Evolutionary conservation across 1,139 yeast species (phyloP).

Genomic region (Protomyces lactucae-debilis): DNA sequence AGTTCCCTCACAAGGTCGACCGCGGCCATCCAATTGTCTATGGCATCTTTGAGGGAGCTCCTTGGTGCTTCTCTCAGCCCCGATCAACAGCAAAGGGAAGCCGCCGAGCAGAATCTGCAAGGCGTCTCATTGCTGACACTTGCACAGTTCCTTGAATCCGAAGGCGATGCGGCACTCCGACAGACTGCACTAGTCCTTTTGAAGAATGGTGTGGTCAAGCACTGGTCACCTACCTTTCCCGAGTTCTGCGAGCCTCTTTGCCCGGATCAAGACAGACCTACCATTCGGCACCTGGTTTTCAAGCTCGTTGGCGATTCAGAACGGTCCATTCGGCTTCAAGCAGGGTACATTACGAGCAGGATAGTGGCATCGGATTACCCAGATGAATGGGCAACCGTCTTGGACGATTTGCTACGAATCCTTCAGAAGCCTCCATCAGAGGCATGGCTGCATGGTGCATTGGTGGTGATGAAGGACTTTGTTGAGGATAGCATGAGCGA

Average conservation of each 20-base stretch:
- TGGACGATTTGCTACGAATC: constrained; percentile 21
- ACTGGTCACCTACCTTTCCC: constrained; percentile 28
- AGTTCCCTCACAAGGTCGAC: too few species aligned
- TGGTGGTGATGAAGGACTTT: constrained; percentile 28
- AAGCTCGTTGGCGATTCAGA: constrained; percentile 10
- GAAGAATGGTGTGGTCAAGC: constrained; percentile 25
- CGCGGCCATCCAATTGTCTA: not conserved
- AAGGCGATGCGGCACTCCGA: not conserved
- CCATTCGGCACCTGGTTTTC: constrained; percentile 17
- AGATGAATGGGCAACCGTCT: constrained; percentile 31
- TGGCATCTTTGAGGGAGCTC: not conserved
- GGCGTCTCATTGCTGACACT: not conserved
- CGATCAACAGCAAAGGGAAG: not conserved
- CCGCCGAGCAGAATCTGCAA: not conserved
- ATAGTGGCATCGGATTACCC: constrained; percentile 29
- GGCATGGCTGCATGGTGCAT: constrained; percentile 23
- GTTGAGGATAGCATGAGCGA: constrained; percentile 29
- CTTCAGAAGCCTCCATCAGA: constrained; percentile 12
- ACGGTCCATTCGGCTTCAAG: constrained; percentile 18
- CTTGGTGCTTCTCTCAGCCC: not conserved
- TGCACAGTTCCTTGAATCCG: not conserved
- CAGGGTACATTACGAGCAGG: constrained; percentile 29
- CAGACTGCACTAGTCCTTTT: constrained; percentile 27
- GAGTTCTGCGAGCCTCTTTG: constrained; percentile 26
- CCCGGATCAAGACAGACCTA: constrained; percentile 21